These are phyloP conservation scores for Boletus speciosus DNA, from an alignment of 768 basidiomycete species.

Conservation along the genomic window DNA sequence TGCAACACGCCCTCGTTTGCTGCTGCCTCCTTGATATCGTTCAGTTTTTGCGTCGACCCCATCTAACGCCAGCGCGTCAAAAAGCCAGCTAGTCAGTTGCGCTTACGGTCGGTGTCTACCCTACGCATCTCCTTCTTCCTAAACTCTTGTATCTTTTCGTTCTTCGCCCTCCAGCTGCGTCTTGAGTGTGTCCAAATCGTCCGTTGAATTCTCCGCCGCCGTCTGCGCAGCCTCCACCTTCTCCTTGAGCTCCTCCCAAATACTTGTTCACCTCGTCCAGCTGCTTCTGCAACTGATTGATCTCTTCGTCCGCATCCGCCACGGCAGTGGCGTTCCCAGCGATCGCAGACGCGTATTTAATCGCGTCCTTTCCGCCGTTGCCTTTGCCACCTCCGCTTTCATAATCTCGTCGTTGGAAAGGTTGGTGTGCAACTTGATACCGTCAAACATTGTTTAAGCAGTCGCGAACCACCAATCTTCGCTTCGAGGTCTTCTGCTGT, in stretches of 20 bases:
- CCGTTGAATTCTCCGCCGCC: slow-evolving; percentile 76
- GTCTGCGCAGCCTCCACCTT: slow-evolving; percentile 76
- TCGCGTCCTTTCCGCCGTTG: slow-evolving; percentile 84
- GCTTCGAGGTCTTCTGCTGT: slow-evolving; percentile 53
- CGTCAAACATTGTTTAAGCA: slow-evolving; percentile 86
- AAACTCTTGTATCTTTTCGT: slow-evolving; percentile 74
- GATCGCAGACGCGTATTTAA: slow-evolving; percentile 60
- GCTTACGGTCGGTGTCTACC: not conserved
- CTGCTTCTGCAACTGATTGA: slow-evolving; percentile 57
- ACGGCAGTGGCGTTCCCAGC: slow-evolving; percentile 50
- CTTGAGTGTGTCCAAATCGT: slow-evolving; percentile 77
- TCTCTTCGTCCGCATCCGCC: slow-evolving; percentile 62
- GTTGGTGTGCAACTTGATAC: slow-evolving; percentile 84
- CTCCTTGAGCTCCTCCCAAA: slow-evolving; percentile 53
- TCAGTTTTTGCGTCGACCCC: slow-evolving; percentile 73
- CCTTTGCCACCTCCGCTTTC: slow-evolving; percentile 86
- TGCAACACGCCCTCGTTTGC: slow-evolving; percentile 55
- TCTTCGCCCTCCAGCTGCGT: slow-evolving; percentile 69
- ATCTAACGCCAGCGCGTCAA: slow-evolving; percentile 45
- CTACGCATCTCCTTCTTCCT: slow-evolving; percentile 71
- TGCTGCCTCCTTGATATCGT: slow-evolving; percentile 52
- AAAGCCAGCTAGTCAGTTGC: not conserved
- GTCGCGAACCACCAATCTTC: slow-evolving; percentile 82
- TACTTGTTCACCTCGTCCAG: slow-evolving; percentile 56
- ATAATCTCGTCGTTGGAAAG: slow-evolving; percentile 89